A percentile compares a stretch with the other conserved stretches of the same genome.
Evolutionary conservation across 768 basidiomycete species (phyloP).

Genomic region (Naganishia randhawae): DNA sequence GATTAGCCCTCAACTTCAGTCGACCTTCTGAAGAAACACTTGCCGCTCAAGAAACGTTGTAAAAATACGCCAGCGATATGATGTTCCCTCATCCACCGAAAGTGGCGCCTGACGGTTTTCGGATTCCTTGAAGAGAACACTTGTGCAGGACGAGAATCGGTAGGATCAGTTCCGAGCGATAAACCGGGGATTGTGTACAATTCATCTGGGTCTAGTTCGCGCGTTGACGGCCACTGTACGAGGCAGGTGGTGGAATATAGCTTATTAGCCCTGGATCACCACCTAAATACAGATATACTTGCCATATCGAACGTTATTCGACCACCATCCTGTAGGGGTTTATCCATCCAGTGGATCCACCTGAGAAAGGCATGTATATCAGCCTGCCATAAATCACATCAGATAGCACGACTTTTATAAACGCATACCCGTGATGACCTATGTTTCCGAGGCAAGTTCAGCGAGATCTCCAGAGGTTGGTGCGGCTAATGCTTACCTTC

Average conservation of each 20-base stretch:
- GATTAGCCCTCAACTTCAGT: background rate
- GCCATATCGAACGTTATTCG: constrained; percentile 65
- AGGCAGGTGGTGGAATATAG: background rate
- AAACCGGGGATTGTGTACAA: constrained; percentile 68
- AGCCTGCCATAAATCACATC: background rate
- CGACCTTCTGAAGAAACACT: background rate
- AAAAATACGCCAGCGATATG: constrained; percentile 76
- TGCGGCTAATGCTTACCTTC: constrained; percentile 54
- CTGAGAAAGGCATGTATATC: background rate
- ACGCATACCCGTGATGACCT: constrained; percentile 20
- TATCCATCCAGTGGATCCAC: constrained; percentile 79
- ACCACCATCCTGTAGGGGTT: constrained; percentile 66
- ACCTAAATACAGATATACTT: background rate
- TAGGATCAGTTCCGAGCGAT: constrained; percentile 51
- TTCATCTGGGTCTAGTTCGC: constrained; percentile 54
- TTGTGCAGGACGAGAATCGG: constrained; percentile 60
- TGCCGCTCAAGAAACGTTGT: constrained; percentile 64
- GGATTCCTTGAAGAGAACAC: constrained; percentile 76
- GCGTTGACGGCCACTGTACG: constrained; percentile 25
- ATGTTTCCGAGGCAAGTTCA: background rate
- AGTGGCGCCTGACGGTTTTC: constrained; percentile 67
- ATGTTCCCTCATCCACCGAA: constrained; percentile 78
- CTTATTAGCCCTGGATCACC: background rate
- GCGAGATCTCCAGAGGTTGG: background rate
- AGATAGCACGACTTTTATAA: too few species aligned